phyloP scores from a whole-genome alignment of 2,329 filamentous ascomycete species.

The Cladobotryum protrusum region DNA sequence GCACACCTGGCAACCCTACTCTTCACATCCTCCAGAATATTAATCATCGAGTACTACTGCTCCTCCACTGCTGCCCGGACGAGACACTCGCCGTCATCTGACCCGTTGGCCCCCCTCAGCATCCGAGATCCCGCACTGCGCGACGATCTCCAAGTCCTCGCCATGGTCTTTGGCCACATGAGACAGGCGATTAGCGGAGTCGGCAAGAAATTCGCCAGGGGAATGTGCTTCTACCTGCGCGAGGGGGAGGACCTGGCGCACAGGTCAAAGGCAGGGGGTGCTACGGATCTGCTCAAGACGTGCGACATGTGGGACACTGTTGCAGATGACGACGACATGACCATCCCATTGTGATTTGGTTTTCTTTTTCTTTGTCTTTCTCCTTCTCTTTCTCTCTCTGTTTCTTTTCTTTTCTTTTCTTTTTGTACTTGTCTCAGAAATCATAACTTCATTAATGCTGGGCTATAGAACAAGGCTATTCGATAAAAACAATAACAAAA shows the following conservation, averaged over 20 bases:
- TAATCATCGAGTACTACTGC: slow-evolving; percentile 17
- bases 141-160: slow-evolving; percentile 18
- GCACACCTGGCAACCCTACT: slow-evolving; percentile 15
- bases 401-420: too few relatives aligned
- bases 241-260: slow-evolving; percentile 10
- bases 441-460: too few relatives aligned
- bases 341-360: not conserved
- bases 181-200: slow-evolving; percentile 13
- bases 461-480: too few relatives aligned
- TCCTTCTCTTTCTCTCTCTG: too few relatives aligned
- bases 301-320: slow-evolving; percentile 17
- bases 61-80: slow-evolving; percentile 1
- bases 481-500: not conserved
- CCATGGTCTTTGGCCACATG: slow-evolving; percentile 12
- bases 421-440: too few relatives aligned
- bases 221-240: slow-evolving; percentile 15
- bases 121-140: slow-evolving; percentile 13
- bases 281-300: slow-evolving; percentile 12
- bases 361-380: too few relatives aligned
- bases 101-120: not conserved
- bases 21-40: slow-evolving; percentile 14
- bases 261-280: slow-evolving; percentile 13
- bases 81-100: not conserved
- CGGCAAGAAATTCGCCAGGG: slow-evolving; percentile 18
- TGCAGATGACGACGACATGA: slow-evolving; percentile 5